A percentile compares a stretch with the other conserved stretches of the same genome.
Evolutionary conservation across 148 eudicot species (phyloP).

Genomic region (Oxyria digyna): DNA sequence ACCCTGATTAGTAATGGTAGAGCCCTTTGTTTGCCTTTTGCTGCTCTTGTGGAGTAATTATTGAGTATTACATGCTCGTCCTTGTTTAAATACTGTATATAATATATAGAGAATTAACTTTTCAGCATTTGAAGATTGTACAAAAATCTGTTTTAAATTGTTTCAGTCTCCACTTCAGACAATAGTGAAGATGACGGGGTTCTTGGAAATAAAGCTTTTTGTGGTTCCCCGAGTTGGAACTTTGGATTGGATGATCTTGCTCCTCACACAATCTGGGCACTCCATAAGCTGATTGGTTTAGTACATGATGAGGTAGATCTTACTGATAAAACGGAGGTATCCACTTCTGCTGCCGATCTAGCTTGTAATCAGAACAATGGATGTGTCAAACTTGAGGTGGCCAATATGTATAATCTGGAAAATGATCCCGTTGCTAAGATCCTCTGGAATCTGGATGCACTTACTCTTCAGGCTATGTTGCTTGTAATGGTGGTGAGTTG

Average conservation of each 20-base stretch:
- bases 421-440: constrained; percentile 70
- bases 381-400: constrained; percentile 13
- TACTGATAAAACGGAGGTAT: constrained; percentile 20
- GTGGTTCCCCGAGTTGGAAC: background rate
- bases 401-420: constrained; percentile 25
- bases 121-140: background rate
- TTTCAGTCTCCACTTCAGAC: background rate
- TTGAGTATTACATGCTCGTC: background rate
- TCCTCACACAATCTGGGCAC: constrained; percentile 41
- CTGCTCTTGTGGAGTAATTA: background rate
- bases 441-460: constrained; percentile 60
- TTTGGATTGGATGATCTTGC: constrained; percentile 43
- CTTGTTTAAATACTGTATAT: background rate
- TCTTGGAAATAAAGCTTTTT: background rate
- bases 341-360: constrained; percentile 23
- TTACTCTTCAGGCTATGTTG: constrained; percentile 43
- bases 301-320: constrained; percentile 56
- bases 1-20: background rate
- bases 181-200: background rate
- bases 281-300: constrained; percentile 59
- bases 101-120: background rate
- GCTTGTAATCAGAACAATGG: constrained; percentile 24
- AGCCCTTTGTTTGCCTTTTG: background rate
- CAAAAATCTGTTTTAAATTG: background rate
- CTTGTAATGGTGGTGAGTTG: constrained; percentile 77